These are phyloP conservation scores for Alternaria consortialis DNA, from an alignment of 2,329 filamentous ascomycete genomes.

Conservation along the genomic window DNA sequence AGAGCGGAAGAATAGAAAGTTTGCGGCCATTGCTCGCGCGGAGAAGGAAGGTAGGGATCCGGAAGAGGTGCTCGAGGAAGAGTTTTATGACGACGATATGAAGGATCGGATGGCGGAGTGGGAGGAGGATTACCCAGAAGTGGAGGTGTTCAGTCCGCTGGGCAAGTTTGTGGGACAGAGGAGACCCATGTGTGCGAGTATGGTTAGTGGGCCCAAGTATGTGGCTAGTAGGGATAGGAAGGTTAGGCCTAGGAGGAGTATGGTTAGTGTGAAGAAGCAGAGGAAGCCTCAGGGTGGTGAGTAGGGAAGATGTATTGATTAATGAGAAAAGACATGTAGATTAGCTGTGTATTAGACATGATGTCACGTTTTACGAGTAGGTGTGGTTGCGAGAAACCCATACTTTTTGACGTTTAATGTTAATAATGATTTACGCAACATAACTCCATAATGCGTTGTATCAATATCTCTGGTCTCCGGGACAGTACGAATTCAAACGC, in stretches of 20 bases:
- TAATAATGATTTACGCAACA: not conserved
- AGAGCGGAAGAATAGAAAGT: slow-evolving; percentile 31
- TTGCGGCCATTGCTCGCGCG: slow-evolving; percentile 22
- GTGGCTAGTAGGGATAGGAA: slow-evolving; percentile 60
- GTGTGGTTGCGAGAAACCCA: not conserved
- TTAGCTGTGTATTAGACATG: not conserved
- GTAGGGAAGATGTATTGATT: not conserved
- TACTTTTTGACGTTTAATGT: not conserved
- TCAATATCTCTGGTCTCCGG: not conserved
- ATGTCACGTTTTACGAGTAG: not conserved
- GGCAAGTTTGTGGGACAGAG: slow-evolving; percentile 79
- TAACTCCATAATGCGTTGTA: slow-evolving; percentile 1
- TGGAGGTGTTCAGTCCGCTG: slow-evolving; percentile 86
- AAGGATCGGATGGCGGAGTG: slow-evolving; percentile 28
- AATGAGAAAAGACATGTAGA: not conserved
- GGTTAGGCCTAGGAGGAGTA: slow-evolving; percentile 71
- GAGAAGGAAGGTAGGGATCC: slow-evolving; percentile 27
- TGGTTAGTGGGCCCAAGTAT: slow-evolving; percentile 65
- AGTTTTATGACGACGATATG: slow-evolving; percentile 22
- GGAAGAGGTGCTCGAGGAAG: slow-evolving; percentile 46
- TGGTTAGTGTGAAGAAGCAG: slow-evolving; percentile 62
- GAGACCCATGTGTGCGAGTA: slow-evolving; percentile 75
- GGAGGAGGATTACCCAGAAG: slow-evolving; percentile 65
- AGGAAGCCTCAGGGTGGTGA: slow-evolving; percentile 26
- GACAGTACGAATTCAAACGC: slow-evolving; percentile 4